phyloP scores from a whole-genome alignment of 2,329 filamentous ascomycete species.

The Neofusicoccum umdonicola region DNA sequence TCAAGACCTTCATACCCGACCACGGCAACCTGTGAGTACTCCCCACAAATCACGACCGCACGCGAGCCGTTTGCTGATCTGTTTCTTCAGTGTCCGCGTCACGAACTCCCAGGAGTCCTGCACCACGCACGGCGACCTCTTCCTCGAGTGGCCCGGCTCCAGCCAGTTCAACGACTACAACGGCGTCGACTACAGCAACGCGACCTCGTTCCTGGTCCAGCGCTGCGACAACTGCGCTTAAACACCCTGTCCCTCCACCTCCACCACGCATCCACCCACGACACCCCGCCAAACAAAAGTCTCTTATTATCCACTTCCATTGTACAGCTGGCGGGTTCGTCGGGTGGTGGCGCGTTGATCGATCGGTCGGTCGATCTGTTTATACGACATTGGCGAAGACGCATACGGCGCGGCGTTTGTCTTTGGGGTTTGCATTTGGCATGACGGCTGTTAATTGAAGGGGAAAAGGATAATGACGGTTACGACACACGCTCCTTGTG shows the following conservation, averaged over 20 bases:
- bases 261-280: background rate
- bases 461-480: background rate
- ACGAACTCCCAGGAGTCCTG: slow-evolving; percentile 9
- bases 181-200: slow-evolving; percentile 13
- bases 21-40: background rate
- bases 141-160: slow-evolving; percentile 14
- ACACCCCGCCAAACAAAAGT: background rate
- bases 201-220: slow-evolving; percentile 13
- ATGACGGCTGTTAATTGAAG: background rate
- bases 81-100: background rate
- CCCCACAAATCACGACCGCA: background rate
- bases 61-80: background rate
- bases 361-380: background rate
- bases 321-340: background rate
- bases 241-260: background rate
- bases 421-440: background rate
- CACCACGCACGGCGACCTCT: slow-evolving; percentile 17
- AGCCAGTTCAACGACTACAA: slow-evolving; percentile 2
- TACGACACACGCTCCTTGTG: slow-evolving; percentile 7
- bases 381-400: background rate
- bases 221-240: slow-evolving; percentile 6
- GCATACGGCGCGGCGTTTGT: slow-evolving; percentile 4
- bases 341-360: background rate
- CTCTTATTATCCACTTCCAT: background rate
- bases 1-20: slow-evolving; percentile 9